Percentiles rank a stretch among this genome's conserved stretches.
These are phyloP conservation scores for Lanmaoa rubissima DNA, from an alignment of 768 basidiomycete species.

Conservation along the genomic window DNA sequence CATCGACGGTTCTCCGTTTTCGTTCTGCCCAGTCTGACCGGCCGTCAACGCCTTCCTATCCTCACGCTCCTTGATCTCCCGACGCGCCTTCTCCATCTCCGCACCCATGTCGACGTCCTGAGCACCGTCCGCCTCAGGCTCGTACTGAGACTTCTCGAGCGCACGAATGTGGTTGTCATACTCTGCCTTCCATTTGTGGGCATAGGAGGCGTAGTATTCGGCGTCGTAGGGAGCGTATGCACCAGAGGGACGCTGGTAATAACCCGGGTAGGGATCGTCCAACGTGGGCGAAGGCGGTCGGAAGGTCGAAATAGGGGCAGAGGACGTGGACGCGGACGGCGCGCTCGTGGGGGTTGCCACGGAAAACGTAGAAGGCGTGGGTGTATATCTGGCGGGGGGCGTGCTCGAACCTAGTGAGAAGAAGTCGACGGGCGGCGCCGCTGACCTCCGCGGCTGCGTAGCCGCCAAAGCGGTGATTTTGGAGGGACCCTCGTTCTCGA, in stretches of 20 bases:
- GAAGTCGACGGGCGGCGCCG: constrained; percentile 53
- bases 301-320: constrained; percentile 74
- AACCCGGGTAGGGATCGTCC: constrained; percentile 79
- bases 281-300: constrained; percentile 72
- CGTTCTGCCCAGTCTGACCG: constrained; percentile 42
- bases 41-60: constrained; percentile 72
- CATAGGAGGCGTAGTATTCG: constrained; percentile 63
- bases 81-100: constrained; percentile 78
- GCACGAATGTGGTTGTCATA: constrained; percentile 70
- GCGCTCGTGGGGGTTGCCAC: constrained; percentile 24
- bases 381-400: constrained; percentile 1
- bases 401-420: constrained; percentile 56
- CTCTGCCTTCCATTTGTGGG: constrained; percentile 70
- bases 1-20: constrained; percentile 46
- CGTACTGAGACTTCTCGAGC: too few relatives aligned
- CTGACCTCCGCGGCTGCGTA: constrained; percentile 7
- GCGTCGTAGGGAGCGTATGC: constrained; percentile 74
- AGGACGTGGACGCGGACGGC: constrained; percentile 72
- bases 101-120: constrained; percentile 61
- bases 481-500: constrained; percentile 39
- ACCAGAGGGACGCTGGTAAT: constrained; percentile 84
- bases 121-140: constrained; percentile 41
- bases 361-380: constrained; percentile 1
- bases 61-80: constrained; percentile 72
- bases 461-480: constrained; percentile 6